Evolutionary conservation across 352 stramenopile genomes (phyloP).

Genomic region (Phytophthora quininea): DNA sequence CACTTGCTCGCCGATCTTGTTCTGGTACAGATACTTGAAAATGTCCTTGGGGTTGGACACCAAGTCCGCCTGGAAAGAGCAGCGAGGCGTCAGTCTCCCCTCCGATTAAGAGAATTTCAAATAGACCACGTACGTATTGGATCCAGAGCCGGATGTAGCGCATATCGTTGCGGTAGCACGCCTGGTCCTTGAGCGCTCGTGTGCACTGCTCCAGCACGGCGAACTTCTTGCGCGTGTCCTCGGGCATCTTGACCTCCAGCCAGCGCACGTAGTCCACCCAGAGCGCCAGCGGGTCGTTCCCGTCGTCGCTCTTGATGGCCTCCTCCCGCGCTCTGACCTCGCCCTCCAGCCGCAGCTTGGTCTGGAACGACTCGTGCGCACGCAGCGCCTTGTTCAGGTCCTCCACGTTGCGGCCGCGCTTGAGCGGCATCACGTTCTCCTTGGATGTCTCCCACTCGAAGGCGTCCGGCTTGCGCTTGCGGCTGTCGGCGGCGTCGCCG

Average conservation of each 20-base stretch:
- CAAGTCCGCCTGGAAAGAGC: constrained; percentile 66
- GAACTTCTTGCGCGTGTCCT: constrained; percentile 86
- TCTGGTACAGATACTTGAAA: constrained; percentile 89
- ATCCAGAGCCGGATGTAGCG: constrained; percentile 88
- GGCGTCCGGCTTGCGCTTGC: constrained; percentile 47
- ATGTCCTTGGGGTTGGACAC: constrained; percentile 89
- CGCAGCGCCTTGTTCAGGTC: constrained; percentile 80
- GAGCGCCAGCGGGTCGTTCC: constrained; percentile 64
- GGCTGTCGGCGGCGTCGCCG: constrained; percentile 2
- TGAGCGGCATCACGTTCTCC: constrained; percentile 89
- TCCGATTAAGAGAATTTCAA: no score
- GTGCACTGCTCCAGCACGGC: constrained; percentile 76
- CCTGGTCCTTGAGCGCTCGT: constrained; percentile 63
- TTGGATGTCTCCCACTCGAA: constrained; percentile 89
- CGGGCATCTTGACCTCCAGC: constrained; percentile 82
- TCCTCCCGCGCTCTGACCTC: constrained; percentile 60
- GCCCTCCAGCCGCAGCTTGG: constrained; percentile 58
- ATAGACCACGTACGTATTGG: constrained; percentile 74
- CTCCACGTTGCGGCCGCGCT: constrained; percentile 74
- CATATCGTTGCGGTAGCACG: constrained; percentile 77
- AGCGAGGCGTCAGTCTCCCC: neutral
- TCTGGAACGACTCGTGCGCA: constrained; percentile 68
- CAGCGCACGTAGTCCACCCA: constrained; percentile 84
- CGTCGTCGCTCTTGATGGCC: constrained; percentile 50
- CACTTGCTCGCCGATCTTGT: constrained; percentile 84